Evolutionary conservation across 1,284 basidiomycete genomes (phyloP), one percentile per base, ranked within the genome.

Genomic region (Butyriboletus appendiculatus): DNA sequence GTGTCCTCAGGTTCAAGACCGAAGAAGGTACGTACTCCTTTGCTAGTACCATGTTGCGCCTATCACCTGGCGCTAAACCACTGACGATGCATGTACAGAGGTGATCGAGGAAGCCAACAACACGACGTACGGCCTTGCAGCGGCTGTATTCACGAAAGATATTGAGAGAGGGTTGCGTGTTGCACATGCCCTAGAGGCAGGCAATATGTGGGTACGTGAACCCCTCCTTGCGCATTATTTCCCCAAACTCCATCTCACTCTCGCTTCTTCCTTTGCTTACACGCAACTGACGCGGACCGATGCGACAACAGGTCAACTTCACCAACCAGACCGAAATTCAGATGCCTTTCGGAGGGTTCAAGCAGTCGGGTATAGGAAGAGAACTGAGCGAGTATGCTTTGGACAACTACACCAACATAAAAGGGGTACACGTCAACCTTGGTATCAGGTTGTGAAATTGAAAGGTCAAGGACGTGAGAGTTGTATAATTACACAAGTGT

Each of bases 291-390:
- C 14, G 28, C 28, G 28, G 18, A 28, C 14, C 14, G 26, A 20
- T 10, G 30, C 26, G 30, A 41, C 12, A 14, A 15, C 22, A 83
- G 84, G 74, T 92, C 60, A 93, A 93, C 75, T 84, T 80, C 58
- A 78, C 80, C 60, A 87, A 88, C 73, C 70, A 75, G 63, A 69
- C 82, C 14, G 76, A 88, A 64, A 70, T 80, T 30, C 72, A 78
- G 51, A 76, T 88, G 47, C 88, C 89, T 11, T 93, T 94, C 66
- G 90, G 91, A 52, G 91, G 90, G 28, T 92, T 78, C 81, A 94
- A 94, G 78, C 81, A 86, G 62, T 81, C 79, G n/a, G 87, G 88
- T 52, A 82, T 90, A 50, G 90, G 90, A 1, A 78, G 88, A 48
- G 90, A 92, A 67, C 71, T 88, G 34, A 88, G 90, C 50, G 81